These are phyloP conservation scores for Isatis lusitanica DNA, from an alignment of 441 rosid species.

Conservation along the genomic window DNA sequence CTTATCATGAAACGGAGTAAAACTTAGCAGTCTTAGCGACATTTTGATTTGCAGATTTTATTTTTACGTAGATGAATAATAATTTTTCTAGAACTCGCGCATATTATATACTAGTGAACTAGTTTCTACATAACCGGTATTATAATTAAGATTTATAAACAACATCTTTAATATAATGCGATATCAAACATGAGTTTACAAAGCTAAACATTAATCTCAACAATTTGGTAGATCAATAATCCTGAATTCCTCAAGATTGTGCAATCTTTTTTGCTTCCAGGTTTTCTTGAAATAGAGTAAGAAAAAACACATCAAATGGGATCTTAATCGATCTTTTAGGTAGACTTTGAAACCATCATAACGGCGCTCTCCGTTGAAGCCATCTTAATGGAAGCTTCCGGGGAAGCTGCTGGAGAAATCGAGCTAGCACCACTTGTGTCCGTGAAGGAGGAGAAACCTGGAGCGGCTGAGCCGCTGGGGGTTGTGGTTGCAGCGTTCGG, in stretches of 20 bases:
- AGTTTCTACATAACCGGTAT: not conserved
- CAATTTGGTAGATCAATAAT: conserved; percentile 27
- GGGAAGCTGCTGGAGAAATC: conserved; percentile 23
- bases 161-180: conserved; percentile 22
- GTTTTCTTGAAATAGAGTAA: conserved; percentile 18
- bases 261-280: conserved; percentile 3
- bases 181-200: conserved; percentile 31
- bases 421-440: conserved; percentile 21
- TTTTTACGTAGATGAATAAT: not conserved
- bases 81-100: not conserved
- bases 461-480: conserved; percentile 9
- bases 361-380: not conserved
- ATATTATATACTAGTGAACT: conserved; percentile 4
- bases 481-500: conserved; percentile 6
- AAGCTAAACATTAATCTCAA: conserved; percentile 32
- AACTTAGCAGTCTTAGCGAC: too few species aligned
- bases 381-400: conserved; percentile 11
- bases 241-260: conserved; percentile 4
- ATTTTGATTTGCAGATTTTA: not conserved
- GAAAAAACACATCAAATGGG: conserved; percentile 19
- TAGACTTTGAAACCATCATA: conserved; percentile 2
- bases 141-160: conserved; percentile 22
- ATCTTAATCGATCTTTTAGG: conserved; percentile 18
- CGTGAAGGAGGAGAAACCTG: conserved; percentile 19
- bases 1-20: not conserved